Percentiles rank a stretch among this genome's conserved stretches.
Evolutionary conservation across 176 grass and related monocot genomes (phyloP).

Genomic region (Aegilops bicornis): DNA sequence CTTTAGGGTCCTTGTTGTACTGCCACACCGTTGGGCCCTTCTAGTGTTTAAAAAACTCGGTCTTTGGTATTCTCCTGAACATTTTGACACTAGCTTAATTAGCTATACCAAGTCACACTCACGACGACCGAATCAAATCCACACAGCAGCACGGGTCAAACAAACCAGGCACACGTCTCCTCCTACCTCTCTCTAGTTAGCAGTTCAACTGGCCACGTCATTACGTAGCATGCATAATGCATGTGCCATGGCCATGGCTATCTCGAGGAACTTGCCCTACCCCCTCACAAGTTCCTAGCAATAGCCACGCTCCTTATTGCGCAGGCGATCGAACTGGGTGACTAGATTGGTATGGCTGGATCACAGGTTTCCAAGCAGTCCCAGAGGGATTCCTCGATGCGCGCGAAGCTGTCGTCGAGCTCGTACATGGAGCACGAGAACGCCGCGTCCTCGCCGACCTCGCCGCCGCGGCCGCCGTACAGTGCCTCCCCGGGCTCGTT

Average conservation of each 20-base stretch:
- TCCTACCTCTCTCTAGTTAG: not conserved
- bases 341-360: not conserved
- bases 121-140: not conserved
- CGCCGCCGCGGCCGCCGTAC: not conserved
- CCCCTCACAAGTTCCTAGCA: not conserved
- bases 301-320: not conserved
- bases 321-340: not conserved
- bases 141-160: not conserved
- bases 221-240: not conserved
- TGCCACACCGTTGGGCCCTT: no score
- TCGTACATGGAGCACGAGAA: conserved; percentile 43
- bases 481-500: not conserved
- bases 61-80: not conserved
- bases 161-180: not conserved
- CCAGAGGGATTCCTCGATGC: conserved; percentile 44
- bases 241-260: not conserved
- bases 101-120: not conserved
- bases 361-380: conserved; percentile 17
- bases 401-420: conserved; percentile 42
- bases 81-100: not conserved
- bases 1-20: no score
- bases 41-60: no score
- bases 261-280: not conserved
- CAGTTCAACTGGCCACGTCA: not conserved
- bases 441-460: conserved; percentile 11